These are phyloP conservation scores for Lactarius vividus DNA, from an alignment of 768 basidiomycete species.

Conservation along the genomic window DNA sequence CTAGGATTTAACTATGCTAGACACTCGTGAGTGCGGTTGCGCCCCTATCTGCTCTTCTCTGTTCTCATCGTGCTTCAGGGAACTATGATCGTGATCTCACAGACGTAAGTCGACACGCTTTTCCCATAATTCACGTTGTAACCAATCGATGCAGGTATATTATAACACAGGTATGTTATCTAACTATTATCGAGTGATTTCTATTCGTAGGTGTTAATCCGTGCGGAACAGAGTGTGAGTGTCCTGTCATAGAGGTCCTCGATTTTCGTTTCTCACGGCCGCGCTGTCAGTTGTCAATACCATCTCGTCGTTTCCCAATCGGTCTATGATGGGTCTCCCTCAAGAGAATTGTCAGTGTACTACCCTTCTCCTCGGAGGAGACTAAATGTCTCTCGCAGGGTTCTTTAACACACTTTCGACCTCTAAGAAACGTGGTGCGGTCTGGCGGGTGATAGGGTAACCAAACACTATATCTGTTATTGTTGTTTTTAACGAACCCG, in stretches of 20 bases:
- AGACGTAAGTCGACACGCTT: slow-evolving; percentile 40
- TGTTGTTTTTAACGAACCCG: neutral
- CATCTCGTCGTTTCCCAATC: slow-evolving; percentile 41
- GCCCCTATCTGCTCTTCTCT: neutral
- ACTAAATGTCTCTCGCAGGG: slow-evolving; percentile 36
- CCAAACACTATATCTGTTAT: slow-evolving; percentile 31
- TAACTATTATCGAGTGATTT: slow-evolving; percentile 9
- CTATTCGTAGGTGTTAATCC: neutral
- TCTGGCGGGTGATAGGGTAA: slow-evolving; percentile 55
- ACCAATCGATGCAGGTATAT: slow-evolving; percentile 35
- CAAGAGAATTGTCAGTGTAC: slow-evolving; percentile 51
- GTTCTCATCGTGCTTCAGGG: slow-evolving; percentile 29
- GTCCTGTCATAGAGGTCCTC: neutral
- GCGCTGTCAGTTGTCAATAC: slow-evolving; percentile 40
- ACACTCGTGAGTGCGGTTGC: slow-evolving; percentile 45
- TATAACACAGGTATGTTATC: slow-evolving; percentile 48
- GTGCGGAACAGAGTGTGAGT: slow-evolving; percentile 20
- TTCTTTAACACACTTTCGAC: slow-evolving; percentile 46
- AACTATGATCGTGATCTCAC: slow-evolving; percentile 59
- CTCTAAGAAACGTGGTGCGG: slow-evolving; percentile 46
- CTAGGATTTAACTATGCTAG: slow-evolving; percentile 56
- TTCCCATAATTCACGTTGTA: neutral
- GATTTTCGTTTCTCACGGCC: neutral
- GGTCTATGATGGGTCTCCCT: slow-evolving; percentile 52
- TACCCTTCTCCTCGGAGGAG: neutral